Evolutionary conservation across 768 basidiomycete genomes (phyloP), one percentile per base, ranked within the genome.

Genomic region (Tricholoma matsutake): DNA sequence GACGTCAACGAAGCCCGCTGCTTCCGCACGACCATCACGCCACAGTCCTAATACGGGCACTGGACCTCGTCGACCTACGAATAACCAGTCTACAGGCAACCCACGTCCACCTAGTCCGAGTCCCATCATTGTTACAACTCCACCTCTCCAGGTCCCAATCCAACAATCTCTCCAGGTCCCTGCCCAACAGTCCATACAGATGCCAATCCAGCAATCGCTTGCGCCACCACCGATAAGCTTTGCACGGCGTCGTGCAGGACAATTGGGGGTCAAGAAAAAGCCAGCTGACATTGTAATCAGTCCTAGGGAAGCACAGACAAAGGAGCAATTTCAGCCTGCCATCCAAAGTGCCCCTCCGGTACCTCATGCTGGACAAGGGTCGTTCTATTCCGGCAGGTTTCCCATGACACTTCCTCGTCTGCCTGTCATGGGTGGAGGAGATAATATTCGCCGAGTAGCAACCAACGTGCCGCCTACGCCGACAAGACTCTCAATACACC

Each of bases 221-320:
- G 84, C 87, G 0, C 83, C 88, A 2, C 88, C 86, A 11, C 85
- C 90, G 29, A 90, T 88, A 69, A 89, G 87, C 72, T 91, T 92
- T 72, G 87, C 89, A 13, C 82, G 84, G 37, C 89, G 91, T 57
- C 84, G 89, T 51, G 86, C 89, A 9, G 83, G 82, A 28, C 85
- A 85, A 60, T 64, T 86, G 11, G 85, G 86, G 0, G 80, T 78
- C 51, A 85, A 82, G 70, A 88, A 79, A 73, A 92, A 91, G 72
- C 90, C 90, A 0, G 89, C 90, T 1, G 90, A 92, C 67, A 88
- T 91, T 62, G 67, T 91, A 62, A 91, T 92, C 77, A 88, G 84
- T 64, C 88, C 89, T 9, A 78, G 87, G 56, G 87, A 86, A 62
- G 69, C 77, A 4, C 80, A 83, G 31, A 76, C 77, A 13, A 71